Conservation (phyloP, 2,329 filamentous ascomycete species). For the Lizonia empirigonia region DNA sequence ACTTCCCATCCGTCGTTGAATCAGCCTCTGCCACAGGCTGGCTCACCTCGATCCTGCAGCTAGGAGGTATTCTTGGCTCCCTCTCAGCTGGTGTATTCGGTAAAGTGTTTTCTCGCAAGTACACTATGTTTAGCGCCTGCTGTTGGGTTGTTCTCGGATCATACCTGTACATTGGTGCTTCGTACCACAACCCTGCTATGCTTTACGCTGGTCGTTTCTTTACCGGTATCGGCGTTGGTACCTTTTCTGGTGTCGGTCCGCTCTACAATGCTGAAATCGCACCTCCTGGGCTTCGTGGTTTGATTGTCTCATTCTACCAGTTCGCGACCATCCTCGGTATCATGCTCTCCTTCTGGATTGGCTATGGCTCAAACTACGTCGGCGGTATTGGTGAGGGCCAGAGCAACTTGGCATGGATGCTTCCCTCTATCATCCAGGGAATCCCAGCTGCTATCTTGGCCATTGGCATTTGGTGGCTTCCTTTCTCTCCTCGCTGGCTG, state of each 20-base stretch:
- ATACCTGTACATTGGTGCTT: constrained; percentile 55
- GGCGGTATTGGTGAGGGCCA: constrained; percentile 49
- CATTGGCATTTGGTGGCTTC: constrained; percentile 35
- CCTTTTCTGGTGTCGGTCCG: constrained; percentile 54
- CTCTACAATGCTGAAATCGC: constrained; percentile 54
- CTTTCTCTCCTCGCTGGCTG: constrained; percentile 35
- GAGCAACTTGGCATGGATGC: constrained; percentile 33
- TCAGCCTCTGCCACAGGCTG: constrained; percentile 57
- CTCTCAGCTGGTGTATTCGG: constrained; percentile 56
- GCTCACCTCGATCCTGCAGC: constrained; percentile 59
- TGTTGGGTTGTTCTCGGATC: constrained; percentile 49
- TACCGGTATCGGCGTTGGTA: constrained; percentile 57
- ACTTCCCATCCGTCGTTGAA: constrained; percentile 56
- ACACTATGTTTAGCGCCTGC: constrained; percentile 59
- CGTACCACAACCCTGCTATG: constrained; percentile 47
- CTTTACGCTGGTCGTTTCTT: constrained; percentile 58
- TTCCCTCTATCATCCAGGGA: constrained; percentile 36
- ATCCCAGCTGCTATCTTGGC: constrained; percentile 33
- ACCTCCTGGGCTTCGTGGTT: constrained; percentile 35
- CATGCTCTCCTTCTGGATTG: constrained; percentile 43
- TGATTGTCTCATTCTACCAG: constrained; percentile 39
- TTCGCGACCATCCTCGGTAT: constrained; percentile 40
- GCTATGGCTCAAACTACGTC: constrained; percentile 46
- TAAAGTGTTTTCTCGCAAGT: constrained; percentile 58
- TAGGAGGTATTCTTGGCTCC: constrained; percentile 58